Base-by-base conservation (phyloP, 192 early-diverging fungal genomes). In the Rhizophagus sp. region DNA sequence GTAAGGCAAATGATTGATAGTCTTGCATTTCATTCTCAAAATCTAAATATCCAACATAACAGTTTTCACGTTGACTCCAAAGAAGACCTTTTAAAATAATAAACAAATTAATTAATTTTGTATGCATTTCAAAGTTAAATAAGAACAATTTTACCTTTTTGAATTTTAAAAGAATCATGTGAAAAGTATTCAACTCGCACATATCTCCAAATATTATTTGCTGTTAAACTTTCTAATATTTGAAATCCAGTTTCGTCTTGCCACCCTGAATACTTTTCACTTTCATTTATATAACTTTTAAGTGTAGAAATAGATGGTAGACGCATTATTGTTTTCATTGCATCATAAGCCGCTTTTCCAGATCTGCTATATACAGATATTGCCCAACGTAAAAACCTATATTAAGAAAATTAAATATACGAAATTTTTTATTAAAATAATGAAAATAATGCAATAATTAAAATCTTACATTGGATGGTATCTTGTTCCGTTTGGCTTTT, bases 141-240 rank as follows among this genome's bases (percentile, higher is more conserved):
- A 30, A 30, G 27, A 30, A 30, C 27, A 30, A 30, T 30, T 30
- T 30, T 63, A 63, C 62, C 62, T 63, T 63, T 63, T n/a, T 63
- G 62, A 63, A 70, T 70, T 70, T 70, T 70, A 24, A 70, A 70
- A 70, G 39, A 44, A 47, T 70, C 39, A 70, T 70, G 39, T 6
- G 39, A 70, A 30, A 70, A 44, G 47, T n/a, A 44, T 70, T 2
- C 39, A 11, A 70, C n/a, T 70, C 41, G 19, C n/a, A 0, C 39
- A 70, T 70, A 44, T 44, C 1, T 19, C 68, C 66, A 70, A n/a
- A 70, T 44, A 44, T 70, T 70, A 44, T 70, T 44, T 44, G 12
- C 4, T 70, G n/a, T 44, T 36, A 70, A 70, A 22, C 22, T 70
- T 41, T 13, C 3, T 24, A 70, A 44, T 44, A 70, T 44, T 70